Percentiles rank a stretch among this genome's conserved stretches.
Evolutionary conservation across 306 rosid species (phyloP).

Genomic region (Pterocarpus macrocarpus): DNA sequence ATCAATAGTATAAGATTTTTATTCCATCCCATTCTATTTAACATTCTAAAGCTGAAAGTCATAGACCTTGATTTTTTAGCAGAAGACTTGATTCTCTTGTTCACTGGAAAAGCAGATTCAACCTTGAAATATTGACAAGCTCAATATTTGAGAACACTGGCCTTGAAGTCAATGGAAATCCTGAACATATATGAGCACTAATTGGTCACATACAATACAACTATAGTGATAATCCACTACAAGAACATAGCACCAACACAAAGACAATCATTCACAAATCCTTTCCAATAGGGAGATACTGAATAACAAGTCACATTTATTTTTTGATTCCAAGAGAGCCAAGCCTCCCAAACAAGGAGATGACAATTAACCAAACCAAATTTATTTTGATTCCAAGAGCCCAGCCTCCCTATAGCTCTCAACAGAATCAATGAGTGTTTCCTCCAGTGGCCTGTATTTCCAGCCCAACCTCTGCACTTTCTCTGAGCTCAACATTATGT

Average conservation of each 20-base stretch:
- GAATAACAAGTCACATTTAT: constrained; percentile 8
- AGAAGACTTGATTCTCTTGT: no score
- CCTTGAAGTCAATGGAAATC: no score
- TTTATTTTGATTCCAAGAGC: constrained; percentile 37
- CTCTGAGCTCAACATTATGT: constrained; percentile 51
- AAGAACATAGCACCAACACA: background rate
- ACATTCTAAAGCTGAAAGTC: no score
- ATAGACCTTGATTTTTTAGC: no score
- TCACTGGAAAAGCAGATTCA: no score
- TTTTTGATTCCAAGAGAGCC: background rate
- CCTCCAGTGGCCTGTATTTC: constrained; percentile 65
- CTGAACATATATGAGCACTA: no score
- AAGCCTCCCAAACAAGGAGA: no score
- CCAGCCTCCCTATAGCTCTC: constrained; percentile 57
- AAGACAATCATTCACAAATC: constrained; percentile 26
- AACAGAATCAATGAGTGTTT: constrained; percentile 65
- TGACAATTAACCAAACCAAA: background rate
- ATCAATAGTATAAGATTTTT: no score
- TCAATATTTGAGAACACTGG: no score
- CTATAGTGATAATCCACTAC: background rate
- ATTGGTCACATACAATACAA: background rate
- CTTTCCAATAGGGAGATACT: constrained; percentile 8
- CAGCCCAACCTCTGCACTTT: constrained; percentile 71
- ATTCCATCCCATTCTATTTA: no score
- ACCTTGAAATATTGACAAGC: no score